Evolutionary conservation across 345 rosid species (phyloP).

Genomic region (Brassica rapa): DNA sequence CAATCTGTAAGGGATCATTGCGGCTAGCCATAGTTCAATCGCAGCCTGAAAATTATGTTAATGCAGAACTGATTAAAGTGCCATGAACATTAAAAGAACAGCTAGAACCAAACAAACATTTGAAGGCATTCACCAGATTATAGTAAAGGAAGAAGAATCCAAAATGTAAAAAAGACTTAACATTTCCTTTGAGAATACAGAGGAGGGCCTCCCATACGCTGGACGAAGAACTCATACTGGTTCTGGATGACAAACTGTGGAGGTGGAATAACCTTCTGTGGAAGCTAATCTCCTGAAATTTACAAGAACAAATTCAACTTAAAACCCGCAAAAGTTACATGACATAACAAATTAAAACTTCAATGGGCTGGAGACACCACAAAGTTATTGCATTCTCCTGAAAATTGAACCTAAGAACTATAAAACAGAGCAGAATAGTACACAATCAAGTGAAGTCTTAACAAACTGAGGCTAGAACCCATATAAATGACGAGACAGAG

Average conservation of each 20-base stretch:
- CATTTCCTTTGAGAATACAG: constrained; percentile 84
- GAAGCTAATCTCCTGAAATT: too few relatives aligned
- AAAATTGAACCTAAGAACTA: neutral
- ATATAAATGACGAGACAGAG: neutral
- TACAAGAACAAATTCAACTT: too few relatives aligned
- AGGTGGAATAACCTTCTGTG: too few relatives aligned
- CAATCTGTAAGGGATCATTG: too few relatives aligned
- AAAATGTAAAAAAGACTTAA: constrained; percentile 1
- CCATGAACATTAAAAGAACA: too few relatives aligned
- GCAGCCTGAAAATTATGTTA: too few relatives aligned
- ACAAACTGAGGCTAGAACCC: neutral
- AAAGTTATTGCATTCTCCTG: neutral
- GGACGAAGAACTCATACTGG: constrained; percentile 89
- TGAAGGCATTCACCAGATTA: too few relatives aligned
- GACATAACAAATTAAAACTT: too few relatives aligned
- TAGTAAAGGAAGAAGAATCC: neutral
- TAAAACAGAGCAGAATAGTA: neutral
- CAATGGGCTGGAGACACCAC: neutral
- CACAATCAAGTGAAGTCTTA: neutral
- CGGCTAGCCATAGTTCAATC: too few relatives aligned
- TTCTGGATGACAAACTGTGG: constrained; percentile 59
- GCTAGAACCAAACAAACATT: too few relatives aligned
- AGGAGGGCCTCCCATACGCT: constrained; percentile 94
- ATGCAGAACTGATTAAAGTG: too few relatives aligned
- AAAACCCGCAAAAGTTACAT: neutral